Evolutionary conservation across 2,329 filamentous ascomycete species (phyloP), one percentile per base, ranked within the genome.

Genomic region (Chaetomium strumarium): DNA sequence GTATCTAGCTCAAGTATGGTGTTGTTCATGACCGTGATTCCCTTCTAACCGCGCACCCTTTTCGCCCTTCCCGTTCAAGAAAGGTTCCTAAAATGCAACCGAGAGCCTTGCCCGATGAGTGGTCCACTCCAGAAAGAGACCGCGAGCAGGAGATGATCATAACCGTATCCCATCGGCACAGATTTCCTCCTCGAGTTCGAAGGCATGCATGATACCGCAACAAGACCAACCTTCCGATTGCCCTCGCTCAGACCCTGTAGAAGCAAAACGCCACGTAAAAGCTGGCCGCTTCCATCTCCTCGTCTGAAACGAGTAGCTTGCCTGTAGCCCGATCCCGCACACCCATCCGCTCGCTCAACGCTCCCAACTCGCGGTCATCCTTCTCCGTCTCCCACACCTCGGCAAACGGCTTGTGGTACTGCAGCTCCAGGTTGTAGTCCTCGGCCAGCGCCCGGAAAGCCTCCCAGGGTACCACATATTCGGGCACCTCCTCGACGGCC

Each of bases 381-480:
- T 92, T 93, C 69, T 97, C 91, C 19, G 90, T 80, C 57, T 90
- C 83, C 89, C 92, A 97, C 30, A 99, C 86, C 60, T 97, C 91
- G 38, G 82, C 73, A 67, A 99, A 99, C 0, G 86, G 81, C 69
- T 92, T 92, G 64, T 95, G 88, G 66, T 96, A 99, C 70, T 96
- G 87, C 62, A 97, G 72, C 68, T 99, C 93, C 7, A 99, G 81
- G 63, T 96, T 96, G 76, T 92, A 99, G 66, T 97, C 91, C 67
- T 96, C 91, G 16, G 93, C 93, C 63, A 97, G 75, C 24, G 90
- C 91, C 71, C 93, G 88, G 74, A 99, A 97, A 1, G 90, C 91
- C 68, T 96, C 91, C 92, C 93, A 99, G 0, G 93, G 93, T 1
- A 99, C 93, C 1, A 99, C 92, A 67, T 96, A 99, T 72, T 99